Conservation (phyloP, 2,329 filamentous ascomycete genomes). For the Acephala macrosclerotiorum region DNA sequence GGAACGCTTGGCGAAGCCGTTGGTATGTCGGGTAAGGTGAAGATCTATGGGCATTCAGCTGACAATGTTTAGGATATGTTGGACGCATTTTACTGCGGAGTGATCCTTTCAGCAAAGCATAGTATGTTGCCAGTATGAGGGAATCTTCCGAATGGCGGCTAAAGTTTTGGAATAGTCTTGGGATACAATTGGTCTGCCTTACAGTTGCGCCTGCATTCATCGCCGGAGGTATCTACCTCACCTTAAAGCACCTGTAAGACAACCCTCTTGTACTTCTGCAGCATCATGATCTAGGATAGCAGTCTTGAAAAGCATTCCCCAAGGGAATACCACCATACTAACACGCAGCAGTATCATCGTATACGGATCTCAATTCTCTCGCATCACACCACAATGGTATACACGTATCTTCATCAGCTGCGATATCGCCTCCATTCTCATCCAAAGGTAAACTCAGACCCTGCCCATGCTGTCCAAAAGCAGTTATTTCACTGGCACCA, state of each 20-base stretch:
- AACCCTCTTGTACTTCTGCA: background rate
- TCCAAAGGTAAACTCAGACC: slow-evolving; percentile 12
- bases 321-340: background rate
- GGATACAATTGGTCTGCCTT: slow-evolving; percentile 13
- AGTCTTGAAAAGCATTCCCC: background rate
- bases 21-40: slow-evolving; percentile 2
- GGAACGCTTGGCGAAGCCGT: slow-evolving; percentile 2
- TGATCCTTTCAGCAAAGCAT: slow-evolving; percentile 10
- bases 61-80: slow-evolving; percentile 10
- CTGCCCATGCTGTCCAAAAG: no score
- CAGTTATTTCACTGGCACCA: background rate
- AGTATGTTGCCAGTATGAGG: slow-evolving; percentile 1
- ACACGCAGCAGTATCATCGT: slow-evolving; percentile 8
- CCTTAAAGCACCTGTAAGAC: slow-evolving; percentile 15
- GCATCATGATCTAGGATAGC: background rate
- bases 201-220: slow-evolving; percentile 17
- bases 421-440: slow-evolving; percentile 14
- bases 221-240: slow-evolving; percentile 16
- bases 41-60: background rate
- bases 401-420: slow-evolving; percentile 15
- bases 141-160: background rate
- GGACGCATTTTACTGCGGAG: slow-evolving; percentile 6
- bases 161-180: background rate
- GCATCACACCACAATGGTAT: slow-evolving; percentile 15
- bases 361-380: slow-evolving; percentile 15